Conservation (phyloP, 148 eudicot genomes). For the Talinum fruticosum region DNA sequence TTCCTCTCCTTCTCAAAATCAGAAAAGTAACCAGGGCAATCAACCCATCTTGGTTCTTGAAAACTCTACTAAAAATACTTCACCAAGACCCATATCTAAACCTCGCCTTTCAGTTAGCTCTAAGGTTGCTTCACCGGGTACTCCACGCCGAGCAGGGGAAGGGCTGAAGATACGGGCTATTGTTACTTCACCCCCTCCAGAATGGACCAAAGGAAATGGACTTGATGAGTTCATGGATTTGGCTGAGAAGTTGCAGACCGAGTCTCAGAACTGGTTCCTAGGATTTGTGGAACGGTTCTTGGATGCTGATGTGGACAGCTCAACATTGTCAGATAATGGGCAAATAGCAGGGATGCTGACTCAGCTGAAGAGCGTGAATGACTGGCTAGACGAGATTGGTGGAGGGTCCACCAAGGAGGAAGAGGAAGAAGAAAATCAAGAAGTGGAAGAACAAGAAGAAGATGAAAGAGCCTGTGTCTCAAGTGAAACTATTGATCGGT, state of each 20-base stretch:
- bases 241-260: constrained; percentile 53
- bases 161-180: constrained; percentile 35
- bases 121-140: constrained; percentile 33
- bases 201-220: constrained; percentile 71
- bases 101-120: constrained; percentile 44
- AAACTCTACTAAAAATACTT: constrained; percentile 41
- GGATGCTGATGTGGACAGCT: constrained; percentile 64
- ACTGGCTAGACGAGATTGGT: constrained; percentile 78
- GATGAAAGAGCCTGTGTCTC: constrained; percentile 35
- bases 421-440: constrained; percentile 9
- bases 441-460: constrained; percentile 52
- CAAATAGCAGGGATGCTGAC: constrained; percentile 86
- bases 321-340: constrained; percentile 67
- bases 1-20: constrained; percentile 37
- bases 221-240: constrained; percentile 66
- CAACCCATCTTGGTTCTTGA: constrained; percentile 63
- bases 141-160: constrained; percentile 46
- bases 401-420: constrained; percentile 19
- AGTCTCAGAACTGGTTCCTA: constrained; percentile 85
- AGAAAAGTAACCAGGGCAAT: constrained; percentile 26
- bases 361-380: constrained; percentile 90
- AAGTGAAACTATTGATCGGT: constrained; percentile 67
- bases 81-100: constrained; percentile 50
- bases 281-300: constrained; percentile 78
- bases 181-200: constrained; percentile 39